Evolutionary conservation across 306 rosid genomes (phyloP), one percentile per base, ranked within the genome.

Genomic region (Citrullus amarus): DNA sequence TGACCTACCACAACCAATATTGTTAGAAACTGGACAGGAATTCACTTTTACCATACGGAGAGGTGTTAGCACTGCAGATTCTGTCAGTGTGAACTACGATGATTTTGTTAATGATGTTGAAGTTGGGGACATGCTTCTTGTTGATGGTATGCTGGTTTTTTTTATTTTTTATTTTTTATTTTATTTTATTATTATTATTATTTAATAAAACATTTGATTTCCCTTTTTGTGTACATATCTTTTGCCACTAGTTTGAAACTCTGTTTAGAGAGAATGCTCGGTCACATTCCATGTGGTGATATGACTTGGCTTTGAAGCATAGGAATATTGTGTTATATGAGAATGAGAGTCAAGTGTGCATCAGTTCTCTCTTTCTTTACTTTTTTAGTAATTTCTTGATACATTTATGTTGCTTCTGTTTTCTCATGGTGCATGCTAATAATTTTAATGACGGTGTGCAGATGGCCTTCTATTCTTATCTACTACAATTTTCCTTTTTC

Each of bases 81-180:
- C 92, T 84, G 97, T 93, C 78, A 91, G 98, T 9, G 98, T 93
- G 77, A 93, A 93, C 91, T 93, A 93, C 68, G 98, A 93, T 84
- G 98, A 93, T 82, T 91, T 91, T 50, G 97, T 91, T 77, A 93
- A 93, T 28, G 98, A 93, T 84, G 93, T 93, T 75, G 98, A 86
- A 87, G 91, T 69, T 25, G 96, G 91, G 58, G 98, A 93, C 86
- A 88, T 88, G 90, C 89, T 93, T 80, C 96, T 93, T 76, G 98
- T 93, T 85, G 98, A 93, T 86, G 97, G 98, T 93, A 84, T 0
- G 80, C 5, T 50, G 25, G 46, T 32, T 59, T 43, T 34, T 62
- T 74, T 14, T 32, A 0, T 32, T 32, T 32, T 32, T 32, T 32
- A n/a, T n/a, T n/a, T n/a, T n/a, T n/a, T 32, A 3, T 32, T 2